phyloP scores from a whole-genome alignment of 371 early-diverging fungal species.

The Mucor plumbeus region DNA sequence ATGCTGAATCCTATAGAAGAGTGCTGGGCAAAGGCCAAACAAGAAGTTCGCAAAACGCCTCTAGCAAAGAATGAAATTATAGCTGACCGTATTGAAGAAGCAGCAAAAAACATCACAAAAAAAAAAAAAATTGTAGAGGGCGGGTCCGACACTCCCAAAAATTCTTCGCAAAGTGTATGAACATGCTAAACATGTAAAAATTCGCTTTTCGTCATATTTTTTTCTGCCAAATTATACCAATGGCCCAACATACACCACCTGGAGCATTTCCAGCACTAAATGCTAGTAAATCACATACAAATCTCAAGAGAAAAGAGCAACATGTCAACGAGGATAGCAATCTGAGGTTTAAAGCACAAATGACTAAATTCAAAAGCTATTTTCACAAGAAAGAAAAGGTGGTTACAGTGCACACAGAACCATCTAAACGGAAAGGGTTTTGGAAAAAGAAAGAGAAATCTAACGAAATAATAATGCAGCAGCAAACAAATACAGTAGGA shows the following conservation, averaged over 20 bases:
- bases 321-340: background rate
- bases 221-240: background rate
- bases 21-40: slow-evolving; percentile 12
- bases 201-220: background rate
- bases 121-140: background rate
- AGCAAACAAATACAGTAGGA: slow-evolving; percentile 2
- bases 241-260: background rate
- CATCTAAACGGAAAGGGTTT: background rate
- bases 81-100: slow-evolving; percentile 22
- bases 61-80: slow-evolving; percentile 18
- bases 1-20: slow-evolving; percentile 22
- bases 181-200: background rate
- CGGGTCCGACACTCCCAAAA: background rate
- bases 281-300: background rate
- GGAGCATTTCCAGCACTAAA: background rate
- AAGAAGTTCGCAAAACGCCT: slow-evolving; percentile 10
- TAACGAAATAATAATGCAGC: background rate
- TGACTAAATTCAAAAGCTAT: slow-evolving; percentile 8
- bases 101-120: slow-evolving; percentile 24
- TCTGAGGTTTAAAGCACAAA: slow-evolving; percentile 1
- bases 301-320: background rate
- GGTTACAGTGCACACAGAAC: background rate
- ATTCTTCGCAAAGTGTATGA: background rate
- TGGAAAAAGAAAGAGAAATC: background rate
- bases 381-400: background rate